phyloP scores from a whole-genome alignment of 192 early-diverging fungal species.

The Allomyces macrogynus region DNA sequence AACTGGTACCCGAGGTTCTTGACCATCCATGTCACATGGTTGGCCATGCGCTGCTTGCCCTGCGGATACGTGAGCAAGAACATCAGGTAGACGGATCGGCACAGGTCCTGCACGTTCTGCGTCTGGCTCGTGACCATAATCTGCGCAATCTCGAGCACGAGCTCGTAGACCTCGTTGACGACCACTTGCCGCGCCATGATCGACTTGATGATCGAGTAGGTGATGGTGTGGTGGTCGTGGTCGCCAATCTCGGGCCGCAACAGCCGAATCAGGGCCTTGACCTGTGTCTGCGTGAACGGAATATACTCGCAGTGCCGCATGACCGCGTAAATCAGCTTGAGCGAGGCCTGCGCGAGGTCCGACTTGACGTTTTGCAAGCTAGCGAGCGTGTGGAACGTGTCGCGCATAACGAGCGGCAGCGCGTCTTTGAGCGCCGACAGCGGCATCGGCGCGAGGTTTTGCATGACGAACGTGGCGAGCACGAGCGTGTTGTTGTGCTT shows the following conservation, averaged over 20 bases:
- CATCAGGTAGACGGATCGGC: conserved; percentile 58
- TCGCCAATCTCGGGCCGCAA: conserved; percentile 78
- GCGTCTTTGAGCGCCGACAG: conserved; percentile 45
- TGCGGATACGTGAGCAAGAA: conserved; percentile 95
- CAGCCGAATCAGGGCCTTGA: conserved; percentile 57
- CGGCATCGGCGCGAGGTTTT: conserved; percentile 44
- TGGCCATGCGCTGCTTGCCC: conserved; percentile 52
- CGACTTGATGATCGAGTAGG: conserved; percentile 68
- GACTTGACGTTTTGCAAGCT: conserved; percentile 36
- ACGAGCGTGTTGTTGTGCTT: conserved; percentile 47
- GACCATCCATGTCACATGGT: conserved; percentile 70
- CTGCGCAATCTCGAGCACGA: conserved; percentile 62
- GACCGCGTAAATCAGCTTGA: conserved; percentile 60
- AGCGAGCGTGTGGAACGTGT: conserved; percentile 54
- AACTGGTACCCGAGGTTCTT: conserved; percentile 78
- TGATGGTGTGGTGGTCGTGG: conserved; percentile 57
- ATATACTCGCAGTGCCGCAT: conserved; percentile 56
- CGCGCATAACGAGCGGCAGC: conserved; percentile 51
- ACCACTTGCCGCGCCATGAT: conserved; percentile 70
- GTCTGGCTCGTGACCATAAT: conserved; percentile 78
- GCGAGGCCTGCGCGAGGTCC: conserved; percentile 52
- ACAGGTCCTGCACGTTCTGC: conserved; percentile 55
- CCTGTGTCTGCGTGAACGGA: conserved; percentile 45
- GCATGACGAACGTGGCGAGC: conserved; percentile 49
- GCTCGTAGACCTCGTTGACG: conserved; percentile 74